Evolutionary conservation across 169 alveolate genomes (phyloP).

Genomic region (Plasmodium gonderi): DNA sequence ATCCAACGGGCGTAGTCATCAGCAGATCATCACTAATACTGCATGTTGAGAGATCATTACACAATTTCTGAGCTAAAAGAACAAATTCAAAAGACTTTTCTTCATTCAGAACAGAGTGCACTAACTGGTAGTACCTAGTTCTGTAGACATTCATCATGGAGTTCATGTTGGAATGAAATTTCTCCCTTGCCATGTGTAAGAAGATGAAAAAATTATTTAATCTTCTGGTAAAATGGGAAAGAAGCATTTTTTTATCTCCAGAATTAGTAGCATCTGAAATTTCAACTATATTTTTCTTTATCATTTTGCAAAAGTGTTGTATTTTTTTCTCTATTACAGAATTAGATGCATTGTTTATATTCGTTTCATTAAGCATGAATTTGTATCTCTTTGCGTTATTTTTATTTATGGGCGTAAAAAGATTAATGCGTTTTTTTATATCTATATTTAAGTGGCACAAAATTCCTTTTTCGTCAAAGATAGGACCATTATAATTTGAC

Average conservation of each 20-base stretch:
- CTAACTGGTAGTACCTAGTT: background rate
- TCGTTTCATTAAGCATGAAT: conserved; percentile 4
- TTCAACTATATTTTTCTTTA: background rate
- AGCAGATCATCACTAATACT: background rate
- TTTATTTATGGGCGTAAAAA: conserved; percentile 37
- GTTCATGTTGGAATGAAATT: conserved; percentile 12
- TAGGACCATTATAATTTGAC: conserved; percentile 13
- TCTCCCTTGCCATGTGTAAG: conserved; percentile 12
- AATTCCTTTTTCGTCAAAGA: conserved; percentile 34
- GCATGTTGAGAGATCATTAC: background rate
- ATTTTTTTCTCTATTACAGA: background rate
- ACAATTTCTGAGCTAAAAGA: background rate
- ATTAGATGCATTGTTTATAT: conserved; percentile 6
- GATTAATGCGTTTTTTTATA: conserved; percentile 2
- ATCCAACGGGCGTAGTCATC: background rate
- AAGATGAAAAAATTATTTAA: conserved; percentile 30
- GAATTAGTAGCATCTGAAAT: background rate
- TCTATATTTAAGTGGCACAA: conserved; percentile 22
- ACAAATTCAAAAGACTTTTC: background rate
- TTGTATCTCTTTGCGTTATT: conserved; percentile 50
- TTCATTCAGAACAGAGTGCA: background rate
- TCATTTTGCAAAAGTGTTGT: conserved; percentile 17
- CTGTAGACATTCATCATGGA: background rate
- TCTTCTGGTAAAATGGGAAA: background rate
- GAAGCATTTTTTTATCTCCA: background rate